Evolutionary conservation across 2,329 filamentous ascomycete genomes (phyloP).

Genomic region (Ophiocordyceps camponoti-saundersi): DNA sequence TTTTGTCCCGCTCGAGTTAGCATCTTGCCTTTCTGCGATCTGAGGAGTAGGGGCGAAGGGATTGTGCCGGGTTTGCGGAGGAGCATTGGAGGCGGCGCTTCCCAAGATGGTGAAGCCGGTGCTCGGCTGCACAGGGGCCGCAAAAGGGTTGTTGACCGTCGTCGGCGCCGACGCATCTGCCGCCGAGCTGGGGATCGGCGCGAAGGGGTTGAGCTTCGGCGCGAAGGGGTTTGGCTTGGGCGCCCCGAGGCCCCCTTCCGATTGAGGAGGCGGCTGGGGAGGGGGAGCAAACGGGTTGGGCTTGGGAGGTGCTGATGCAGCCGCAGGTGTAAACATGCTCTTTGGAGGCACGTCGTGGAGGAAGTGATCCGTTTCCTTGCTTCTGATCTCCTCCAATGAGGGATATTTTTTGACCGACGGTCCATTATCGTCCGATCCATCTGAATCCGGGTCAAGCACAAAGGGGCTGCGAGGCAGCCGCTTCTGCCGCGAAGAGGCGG

Average conservation of each 20-base stretch:
- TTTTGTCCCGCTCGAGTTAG: background rate
- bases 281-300: slow-evolving; percentile 4
- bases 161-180: background rate
- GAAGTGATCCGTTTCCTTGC: background rate
- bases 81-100: background rate
- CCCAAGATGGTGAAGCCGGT: background rate
- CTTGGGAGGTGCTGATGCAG: background rate
- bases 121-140: background rate
- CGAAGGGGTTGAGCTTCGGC: slow-evolving; percentile 1
- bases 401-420: background rate
- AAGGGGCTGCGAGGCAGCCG: background rate
- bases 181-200: background rate
- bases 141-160: background rate
- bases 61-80: background rate
- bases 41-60: background rate
- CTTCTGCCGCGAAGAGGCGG: background rate
- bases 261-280: background rate
- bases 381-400: background rate
- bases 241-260: background rate
- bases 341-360: background rate
- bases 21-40: background rate
- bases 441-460: background rate
- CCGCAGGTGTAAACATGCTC: background rate
- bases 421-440: background rate
- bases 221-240: slow-evolving; percentile 1